Evolutionary conservation across 164 flowering plant genomes (phyloP), one percentile per base, ranked within the genome.

Genomic region (Santalum album): DNA sequence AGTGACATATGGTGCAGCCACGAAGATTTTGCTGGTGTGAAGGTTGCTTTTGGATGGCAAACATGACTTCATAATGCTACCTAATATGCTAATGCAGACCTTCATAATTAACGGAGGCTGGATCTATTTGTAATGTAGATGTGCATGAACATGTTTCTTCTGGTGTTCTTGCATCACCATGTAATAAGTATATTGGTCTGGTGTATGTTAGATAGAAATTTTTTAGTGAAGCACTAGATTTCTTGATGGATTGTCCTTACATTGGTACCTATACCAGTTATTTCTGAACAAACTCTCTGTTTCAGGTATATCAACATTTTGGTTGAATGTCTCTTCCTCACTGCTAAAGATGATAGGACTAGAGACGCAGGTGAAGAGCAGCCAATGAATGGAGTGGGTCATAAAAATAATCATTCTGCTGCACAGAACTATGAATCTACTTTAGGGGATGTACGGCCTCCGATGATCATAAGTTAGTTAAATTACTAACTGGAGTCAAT

Each of bases 241-340:
- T 22, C 7, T 22, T 57, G 32, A 25, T 25, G 12, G 25, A 22
- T 2, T 45, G 47, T 20, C n/a, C n/a, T 20, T 26, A 6, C 12
- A 29, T 39, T 32, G 22, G 3, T 11, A 25, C 26, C 19, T 26
- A 24, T 25, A 58, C 23, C 57, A 24, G 38, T 49, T 21, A 42
- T 17, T 49, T 18, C 32, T 4, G 16, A 24, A 18, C 27, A 4
- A 29, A 12, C 32, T 36, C 34, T 56, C 52, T 58, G 24, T 65
- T 54, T 61, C 83, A 94, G 99, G 80, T 86, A 72, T 64, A 74
- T 90, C 54, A 94, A 94, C 65, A 87, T 90, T 74, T 57, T 90
- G 72, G 73, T 94, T 65, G 97, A 86, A 62, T 66, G 51, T 53
- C 55, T 94, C 53, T 57, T 84, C 27, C 78, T 83, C 61, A 64